Evolutionary conservation across 192 early-diverging fungal genomes (phyloP), one percentile per base, ranked within the genome.

Genomic region (Coemansia sp.): DNA sequence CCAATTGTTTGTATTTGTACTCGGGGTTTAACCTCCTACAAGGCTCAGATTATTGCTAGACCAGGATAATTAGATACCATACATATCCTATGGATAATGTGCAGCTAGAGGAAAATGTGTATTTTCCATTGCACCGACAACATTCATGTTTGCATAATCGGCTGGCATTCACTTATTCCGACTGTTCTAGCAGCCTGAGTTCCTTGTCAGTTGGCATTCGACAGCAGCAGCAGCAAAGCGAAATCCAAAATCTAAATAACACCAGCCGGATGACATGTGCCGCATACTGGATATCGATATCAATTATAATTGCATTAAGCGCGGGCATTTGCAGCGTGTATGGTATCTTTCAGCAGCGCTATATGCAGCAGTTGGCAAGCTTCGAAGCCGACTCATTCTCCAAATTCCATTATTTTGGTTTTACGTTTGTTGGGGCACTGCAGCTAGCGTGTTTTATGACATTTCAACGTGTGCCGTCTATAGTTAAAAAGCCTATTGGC

Each of bases 131-230:
- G 5, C 31, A 51, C 30, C 30, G 48, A 31, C 48, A 18, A 8
- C 14, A 51, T 14, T 18, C 48, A 26, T 36, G 5, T 18, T 36
- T 51, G 32, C 48, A 51, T 16, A 51, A 5, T 7, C 48, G 48
- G 7, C 14, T 51, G 20, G 48, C 32, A 31, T 51, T 20, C 30
- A 16, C 48, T 6, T 26, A 31, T 18, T 51, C 48, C 3, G 48
- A 51, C 16, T 51, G 32, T 32, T 51, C 48, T 0, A 51, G 48
- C 16, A 51, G 48, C 31, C 48, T 36, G 11, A 51, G 48, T 15
- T 51, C 48, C 8, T 28, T 51, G 12, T 51, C 48, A 17, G 11
- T 18, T 14, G 48, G 6, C 11, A 47, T 11, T n/a, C 14, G 17
- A n/a, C 15, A 14, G 40, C 20, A 28, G 45, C 45, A 11, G 30